phyloP scores from a whole-genome alignment of 768 basidiomycete genomes.

The Gloeopeniophorella convolvens region DNA sequence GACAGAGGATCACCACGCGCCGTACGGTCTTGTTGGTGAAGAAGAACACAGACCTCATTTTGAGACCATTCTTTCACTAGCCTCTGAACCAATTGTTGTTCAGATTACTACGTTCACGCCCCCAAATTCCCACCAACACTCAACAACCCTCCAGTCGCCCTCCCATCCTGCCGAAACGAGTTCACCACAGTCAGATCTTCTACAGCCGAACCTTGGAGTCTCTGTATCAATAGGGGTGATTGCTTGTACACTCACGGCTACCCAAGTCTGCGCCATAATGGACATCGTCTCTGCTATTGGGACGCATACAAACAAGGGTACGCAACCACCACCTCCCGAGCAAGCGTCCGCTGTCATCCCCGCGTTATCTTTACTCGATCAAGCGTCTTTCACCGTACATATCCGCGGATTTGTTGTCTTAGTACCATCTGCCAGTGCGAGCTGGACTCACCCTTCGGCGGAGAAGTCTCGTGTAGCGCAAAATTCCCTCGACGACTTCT shows the following conservation, averaged over 20 bases:
- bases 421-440: slow-evolving; percentile 28
- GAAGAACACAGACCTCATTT: neutral
- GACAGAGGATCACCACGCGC: no score
- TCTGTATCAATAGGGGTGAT: slow-evolving; percentile 13
- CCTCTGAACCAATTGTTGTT: slow-evolving; percentile 16
- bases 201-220: slow-evolving; percentile 14
- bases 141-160: neutral
- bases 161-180: neutral
- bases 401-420: slow-evolving; percentile 45
- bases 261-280: slow-evolving; percentile 10
- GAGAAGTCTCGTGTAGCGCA: slow-evolving; percentile 7
- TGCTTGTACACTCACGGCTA: slow-evolving; percentile 18
- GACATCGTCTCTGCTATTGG: slow-evolving; percentile 31
- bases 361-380: slow-evolving; percentile 25
- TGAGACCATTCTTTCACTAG: slow-evolving; percentile 14
- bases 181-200: neutral
- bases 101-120: slow-evolving; percentile 14
- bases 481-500: slow-evolving; percentile 35
- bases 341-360: slow-evolving; percentile 19
- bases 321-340: slow-evolving; percentile 13
- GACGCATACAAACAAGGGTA: slow-evolving; percentile 14
- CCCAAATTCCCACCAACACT: neutral
- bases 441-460: slow-evolving; percentile 22
- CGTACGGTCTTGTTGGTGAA: no score
- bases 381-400: slow-evolving; percentile 29